Conservation (phyloP, 495 filamentous ascomycete genomes). For the Cairneyella variabilis region DNA sequence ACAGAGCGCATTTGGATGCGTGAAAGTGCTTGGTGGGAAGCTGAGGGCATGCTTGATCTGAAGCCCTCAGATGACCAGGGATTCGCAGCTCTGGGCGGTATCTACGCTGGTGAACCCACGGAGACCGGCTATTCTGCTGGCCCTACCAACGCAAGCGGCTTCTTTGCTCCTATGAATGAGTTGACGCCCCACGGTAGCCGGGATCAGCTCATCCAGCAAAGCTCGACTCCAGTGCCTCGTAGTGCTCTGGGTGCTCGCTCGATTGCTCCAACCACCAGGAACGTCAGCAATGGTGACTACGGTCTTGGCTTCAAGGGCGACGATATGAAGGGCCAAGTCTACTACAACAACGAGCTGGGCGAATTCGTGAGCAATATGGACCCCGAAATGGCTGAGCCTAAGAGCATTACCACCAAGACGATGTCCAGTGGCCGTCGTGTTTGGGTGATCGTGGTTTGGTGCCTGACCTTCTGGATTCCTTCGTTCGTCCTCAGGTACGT, state of each 20-base stretch:
- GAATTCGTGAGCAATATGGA: constrained; percentile 57
- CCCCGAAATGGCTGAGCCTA: constrained; percentile 69
- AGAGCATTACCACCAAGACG: constrained; percentile 67
- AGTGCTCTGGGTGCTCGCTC: constrained; percentile 56
- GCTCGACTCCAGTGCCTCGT: constrained; percentile 52
- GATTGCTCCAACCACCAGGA: constrained; percentile 68
- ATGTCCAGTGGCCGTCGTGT: constrained; percentile 59
- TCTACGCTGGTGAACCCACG: constrained; percentile 39
- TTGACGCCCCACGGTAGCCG: constrained; percentile 61
- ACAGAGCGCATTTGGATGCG: constrained; percentile 92
- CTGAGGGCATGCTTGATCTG: constrained; percentile 91
- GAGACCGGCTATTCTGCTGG: constrained; percentile 60
- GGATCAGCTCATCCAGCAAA: constrained; percentile 65
- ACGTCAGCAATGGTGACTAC: constrained; percentile 70
- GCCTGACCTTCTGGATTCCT: constrained; percentile 90
- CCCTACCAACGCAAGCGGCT: constrained; percentile 58
- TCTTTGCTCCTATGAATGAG: constrained; percentile 63
- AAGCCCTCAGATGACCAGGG: constrained; percentile 54
- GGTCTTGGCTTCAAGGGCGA: constrained; percentile 86
- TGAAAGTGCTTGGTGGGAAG: constrained; percentile 95
- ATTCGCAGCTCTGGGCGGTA: constrained; percentile 46
- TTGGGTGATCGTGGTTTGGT: constrained; percentile 83
- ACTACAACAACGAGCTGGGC: constrained; percentile 59
- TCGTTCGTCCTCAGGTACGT: constrained; percentile 75
- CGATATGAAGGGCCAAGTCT: constrained; percentile 64